These are phyloP conservation scores for Rhododendron williamsianum DNA, from an alignment of 148 eudicot species.

Conservation along the genomic window DNA sequence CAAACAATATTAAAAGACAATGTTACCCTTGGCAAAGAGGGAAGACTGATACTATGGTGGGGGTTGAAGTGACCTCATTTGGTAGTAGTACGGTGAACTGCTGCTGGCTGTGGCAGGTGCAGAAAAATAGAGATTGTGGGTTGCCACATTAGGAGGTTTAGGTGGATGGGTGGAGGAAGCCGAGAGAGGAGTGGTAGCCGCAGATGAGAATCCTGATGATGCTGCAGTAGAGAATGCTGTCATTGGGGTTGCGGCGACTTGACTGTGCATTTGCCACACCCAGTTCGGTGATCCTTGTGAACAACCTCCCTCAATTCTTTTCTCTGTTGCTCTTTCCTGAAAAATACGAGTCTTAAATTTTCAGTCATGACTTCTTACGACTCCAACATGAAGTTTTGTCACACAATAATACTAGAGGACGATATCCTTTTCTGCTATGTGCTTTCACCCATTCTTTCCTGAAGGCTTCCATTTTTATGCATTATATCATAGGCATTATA, in stretches of 20 bases:
- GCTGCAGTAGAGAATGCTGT: slow-evolving; percentile 23
- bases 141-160: slow-evolving; percentile 18
- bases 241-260: slow-evolving; percentile 20
- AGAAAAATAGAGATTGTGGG: slow-evolving; percentile 25
- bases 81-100: slow-evolving; percentile 27
- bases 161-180: slow-evolving; percentile 18
- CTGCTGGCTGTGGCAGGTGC: slow-evolving; percentile 23
- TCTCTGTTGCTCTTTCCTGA: slow-evolving; percentile 28
- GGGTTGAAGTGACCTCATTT: slow-evolving; percentile 30
- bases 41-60: slow-evolving; percentile 12
- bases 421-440: neutral
- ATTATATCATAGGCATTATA: neutral
- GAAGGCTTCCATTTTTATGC: neutral
- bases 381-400: neutral
- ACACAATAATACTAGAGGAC: neutral
- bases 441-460: neutral
- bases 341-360: neutral
- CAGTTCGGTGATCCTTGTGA: slow-evolving; percentile 23
- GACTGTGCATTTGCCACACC: slow-evolving; percentile 36
- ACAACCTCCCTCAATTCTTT: slow-evolving; percentile 17
- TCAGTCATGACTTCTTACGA: neutral
- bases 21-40: neutral
- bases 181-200: slow-evolving; percentile 19
- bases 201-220: slow-evolving; percentile 53
- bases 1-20: slow-evolving; percentile 5